Evolutionary conservation across 163 green algal genomes (phyloP).

Genomic region (Scenedesmus sp.): DNA sequence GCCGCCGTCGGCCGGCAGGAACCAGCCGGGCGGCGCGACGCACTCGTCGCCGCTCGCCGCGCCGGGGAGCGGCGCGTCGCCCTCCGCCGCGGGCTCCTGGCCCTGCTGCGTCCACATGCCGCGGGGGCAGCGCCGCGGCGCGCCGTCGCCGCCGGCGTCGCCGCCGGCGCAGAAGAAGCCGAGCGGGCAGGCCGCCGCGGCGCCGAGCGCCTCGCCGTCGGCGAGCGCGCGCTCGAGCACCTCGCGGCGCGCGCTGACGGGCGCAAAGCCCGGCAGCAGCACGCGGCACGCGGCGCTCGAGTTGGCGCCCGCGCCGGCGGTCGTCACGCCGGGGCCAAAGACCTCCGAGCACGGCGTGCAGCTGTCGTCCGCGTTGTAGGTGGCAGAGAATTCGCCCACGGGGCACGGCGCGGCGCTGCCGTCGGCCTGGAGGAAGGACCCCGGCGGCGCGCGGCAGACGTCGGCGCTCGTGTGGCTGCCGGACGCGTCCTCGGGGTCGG

Average conservation of each 20-base stretch:
- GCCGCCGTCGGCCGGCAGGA: no score
- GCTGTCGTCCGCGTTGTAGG: neutral
- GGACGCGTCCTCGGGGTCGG: no score
- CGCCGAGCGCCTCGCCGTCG: neutral
- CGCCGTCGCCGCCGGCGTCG: no score
- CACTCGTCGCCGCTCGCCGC: no score
- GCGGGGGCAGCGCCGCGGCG: no score
- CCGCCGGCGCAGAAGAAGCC: neutral
- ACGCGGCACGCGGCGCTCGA: neutral
- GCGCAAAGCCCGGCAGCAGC: neutral
- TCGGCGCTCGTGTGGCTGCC: no score
- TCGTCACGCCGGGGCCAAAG: neutral
- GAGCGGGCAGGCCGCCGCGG: neutral
- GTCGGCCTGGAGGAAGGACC: neutral
- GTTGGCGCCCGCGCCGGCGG: neutral
- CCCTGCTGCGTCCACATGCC: no score
- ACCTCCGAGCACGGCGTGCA: neutral
- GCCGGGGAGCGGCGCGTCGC: no score
- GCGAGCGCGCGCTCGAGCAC: neutral
- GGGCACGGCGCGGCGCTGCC: neutral
- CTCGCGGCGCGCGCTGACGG: neutral
- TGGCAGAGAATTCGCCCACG: constrained; percentile 6
- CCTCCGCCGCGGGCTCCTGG: no score
- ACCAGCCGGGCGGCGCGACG: no score
- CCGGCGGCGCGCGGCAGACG: neutral